These are phyloP conservation scores for Hericium erinaceus DNA, from an alignment of 768 basidiomycete genomes.

Conservation along the genomic window DNA sequence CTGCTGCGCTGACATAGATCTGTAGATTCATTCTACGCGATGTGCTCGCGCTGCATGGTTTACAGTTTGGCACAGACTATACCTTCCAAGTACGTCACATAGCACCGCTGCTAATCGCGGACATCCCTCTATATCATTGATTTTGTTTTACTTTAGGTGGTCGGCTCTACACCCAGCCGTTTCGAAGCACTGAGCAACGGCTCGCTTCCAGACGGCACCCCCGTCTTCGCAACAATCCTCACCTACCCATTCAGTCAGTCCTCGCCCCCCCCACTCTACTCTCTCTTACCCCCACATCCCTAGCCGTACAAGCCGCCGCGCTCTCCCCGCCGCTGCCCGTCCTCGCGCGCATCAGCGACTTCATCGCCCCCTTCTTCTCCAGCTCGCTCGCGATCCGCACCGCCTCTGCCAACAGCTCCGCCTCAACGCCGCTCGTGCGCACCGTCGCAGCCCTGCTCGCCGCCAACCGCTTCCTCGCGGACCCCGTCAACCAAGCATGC, in stretches of 20 bases:
- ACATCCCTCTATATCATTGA: too few species aligned
- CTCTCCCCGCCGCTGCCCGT: not conserved
- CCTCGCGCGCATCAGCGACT: constrained; percentile 3
- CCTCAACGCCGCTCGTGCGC: not conserved
- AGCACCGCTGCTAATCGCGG: too few species aligned
- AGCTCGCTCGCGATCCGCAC: not conserved
- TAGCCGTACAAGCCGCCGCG: not conserved
- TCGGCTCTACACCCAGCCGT: not conserved
- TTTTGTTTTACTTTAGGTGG: not conserved
- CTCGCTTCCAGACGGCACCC: constrained; percentile 2
- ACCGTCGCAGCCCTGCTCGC: not conserved
- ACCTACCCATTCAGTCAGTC: constrained; percentile 3
- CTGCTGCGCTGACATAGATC: not conserved
- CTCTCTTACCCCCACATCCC: not conserved
- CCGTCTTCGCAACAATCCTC: constrained; percentile 1
- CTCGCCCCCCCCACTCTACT: not conserved
- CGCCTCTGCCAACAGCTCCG: not conserved
- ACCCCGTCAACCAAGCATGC: not conserved
- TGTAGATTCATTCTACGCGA: not conserved
- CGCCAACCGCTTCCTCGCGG: constrained; percentile 2
- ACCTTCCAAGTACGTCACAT: not conserved
- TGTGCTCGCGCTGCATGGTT: not conserved
- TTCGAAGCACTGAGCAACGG: not conserved
- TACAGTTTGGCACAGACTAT: not conserved
- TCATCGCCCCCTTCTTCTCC: constrained; percentile 2